Percentiles rank a stretch among this genome's conserved stretches.
phyloP scores from a whole-genome alignment of 2,329 filamentous ascomycete species.

The Decorospora gaudefroyi region DNA sequence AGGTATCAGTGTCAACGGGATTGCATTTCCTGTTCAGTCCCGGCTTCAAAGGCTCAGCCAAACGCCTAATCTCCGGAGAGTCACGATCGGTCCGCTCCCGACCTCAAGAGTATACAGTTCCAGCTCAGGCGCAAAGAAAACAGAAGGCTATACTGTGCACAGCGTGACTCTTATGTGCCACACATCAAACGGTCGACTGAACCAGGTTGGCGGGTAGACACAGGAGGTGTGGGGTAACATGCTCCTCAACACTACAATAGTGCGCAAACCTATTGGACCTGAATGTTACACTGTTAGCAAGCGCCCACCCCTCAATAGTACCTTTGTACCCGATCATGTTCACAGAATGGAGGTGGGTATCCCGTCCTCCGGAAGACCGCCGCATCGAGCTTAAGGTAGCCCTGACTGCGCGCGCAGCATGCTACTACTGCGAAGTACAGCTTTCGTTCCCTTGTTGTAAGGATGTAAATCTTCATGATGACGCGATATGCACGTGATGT shows the following conservation, averaged over 20 bases:
- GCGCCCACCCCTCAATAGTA: neutral
- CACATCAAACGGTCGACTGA: neutral
- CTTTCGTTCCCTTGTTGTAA: neutral
- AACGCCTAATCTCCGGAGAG: no score
- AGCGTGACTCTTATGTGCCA: neutral
- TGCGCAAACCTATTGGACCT: neutral
- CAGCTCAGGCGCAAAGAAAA: neutral
- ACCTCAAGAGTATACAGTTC: no score
- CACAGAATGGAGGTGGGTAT: neutral
- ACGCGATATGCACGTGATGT: conserved; percentile 16
- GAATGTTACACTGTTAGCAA: neutral
- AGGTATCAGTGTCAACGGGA: no score
- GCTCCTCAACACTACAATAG: neutral
- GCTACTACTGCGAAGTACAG: neutral
- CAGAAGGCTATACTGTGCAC: neutral
- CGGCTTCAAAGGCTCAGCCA: no score
- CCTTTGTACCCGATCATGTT: conserved; percentile 3
- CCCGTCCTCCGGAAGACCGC: neutral
- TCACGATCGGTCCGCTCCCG: no score
- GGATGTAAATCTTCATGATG: conserved; percentile 2
- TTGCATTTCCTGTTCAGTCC: no score
- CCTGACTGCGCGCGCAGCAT: neutral
- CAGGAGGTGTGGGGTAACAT: neutral
- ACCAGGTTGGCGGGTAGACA: conserved; percentile 3
- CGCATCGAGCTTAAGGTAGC: neutral